Evolutionary conservation across 1,284 basidiomycete species (phyloP).

Genomic region (Fistulinella cinereoalba): DNA sequence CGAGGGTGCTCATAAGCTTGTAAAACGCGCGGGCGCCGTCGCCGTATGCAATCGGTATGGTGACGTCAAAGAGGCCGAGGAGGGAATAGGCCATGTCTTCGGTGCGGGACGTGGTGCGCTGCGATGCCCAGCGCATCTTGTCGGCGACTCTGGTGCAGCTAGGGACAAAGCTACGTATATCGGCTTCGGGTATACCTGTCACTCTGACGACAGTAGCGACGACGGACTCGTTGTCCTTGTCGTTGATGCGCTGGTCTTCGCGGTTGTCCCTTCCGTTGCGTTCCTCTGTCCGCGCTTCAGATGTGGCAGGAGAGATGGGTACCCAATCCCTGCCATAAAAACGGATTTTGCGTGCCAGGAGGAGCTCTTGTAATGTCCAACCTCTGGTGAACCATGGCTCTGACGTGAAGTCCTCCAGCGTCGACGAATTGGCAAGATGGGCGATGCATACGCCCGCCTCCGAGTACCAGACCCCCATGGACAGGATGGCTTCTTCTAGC

Average conservation of each 20-base stretch:
- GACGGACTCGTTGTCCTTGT: slow-evolving; percentile 24
- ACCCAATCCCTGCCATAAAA: slow-evolving; percentile 29
- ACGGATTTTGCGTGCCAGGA: slow-evolving; percentile 24
- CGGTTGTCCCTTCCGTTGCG: slow-evolving; percentile 8
- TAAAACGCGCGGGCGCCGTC: slow-evolving; percentile 25
- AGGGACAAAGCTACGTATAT: slow-evolving; percentile 24
- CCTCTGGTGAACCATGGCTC: slow-evolving; percentile 26
- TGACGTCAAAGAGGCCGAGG: slow-evolving; percentile 22
- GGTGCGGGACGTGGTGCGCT: slow-evolving; percentile 19
- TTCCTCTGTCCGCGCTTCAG: slow-evolving; percentile 19
- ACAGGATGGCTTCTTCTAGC: slow-evolving; percentile 26
- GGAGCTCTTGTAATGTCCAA: slow-evolving; percentile 25
- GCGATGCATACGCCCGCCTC: slow-evolving; percentile 25
- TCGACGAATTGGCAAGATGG: slow-evolving; percentile 20
- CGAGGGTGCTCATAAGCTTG: slow-evolving; percentile 19
- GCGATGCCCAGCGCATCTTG: slow-evolving; percentile 27
- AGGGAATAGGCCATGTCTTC: slow-evolving; percentile 29
- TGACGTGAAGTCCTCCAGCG: slow-evolving; percentile 20
- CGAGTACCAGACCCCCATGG: slow-evolving; percentile 24
- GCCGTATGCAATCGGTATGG: slow-evolving; percentile 24
- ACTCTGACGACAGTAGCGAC: slow-evolving; percentile 14
- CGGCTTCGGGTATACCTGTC: slow-evolving; percentile 22
- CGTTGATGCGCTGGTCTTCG: slow-evolving; percentile 22
- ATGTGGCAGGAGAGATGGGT: slow-evolving; percentile 17
- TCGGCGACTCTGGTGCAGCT: slow-evolving; percentile 21